Conservation (phyloP, 2,329 filamentous ascomycete species). For the Dothistroma pini region DNA sequence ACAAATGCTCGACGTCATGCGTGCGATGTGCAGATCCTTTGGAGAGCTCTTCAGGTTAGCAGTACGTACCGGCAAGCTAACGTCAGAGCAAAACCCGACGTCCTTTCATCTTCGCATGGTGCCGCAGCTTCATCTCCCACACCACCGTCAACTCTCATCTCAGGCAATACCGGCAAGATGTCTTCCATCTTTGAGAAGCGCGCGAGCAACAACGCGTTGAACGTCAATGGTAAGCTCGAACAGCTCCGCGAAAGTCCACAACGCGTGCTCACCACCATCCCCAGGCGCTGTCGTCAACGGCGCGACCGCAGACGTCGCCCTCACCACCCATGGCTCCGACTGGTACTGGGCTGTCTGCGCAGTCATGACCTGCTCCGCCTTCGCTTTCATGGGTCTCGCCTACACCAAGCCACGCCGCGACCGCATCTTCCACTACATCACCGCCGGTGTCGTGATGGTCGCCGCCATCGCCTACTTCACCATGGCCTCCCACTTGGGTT, state of each 20-base stretch:
- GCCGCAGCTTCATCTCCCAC: background rate
- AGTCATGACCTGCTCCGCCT: slow-evolving; percentile 54
- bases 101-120: background rate
- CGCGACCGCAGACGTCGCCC: slow-evolving; percentile 50
- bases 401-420: slow-evolving; percentile 53
- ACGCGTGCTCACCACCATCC: background rate
- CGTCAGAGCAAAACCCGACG: background rate
- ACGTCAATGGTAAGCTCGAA: background rate
- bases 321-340: slow-evolving; percentile 58
- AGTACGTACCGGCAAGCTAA: background rate
- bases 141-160: background rate
- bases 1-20: background rate
- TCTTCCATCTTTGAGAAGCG: background rate
- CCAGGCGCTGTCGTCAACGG: slow-evolving; percentile 46
- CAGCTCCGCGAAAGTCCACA: background rate
- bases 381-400: slow-evolving; percentile 52
- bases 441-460: slow-evolving; percentile 55
- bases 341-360: slow-evolving; percentile 62
- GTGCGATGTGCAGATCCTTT: background rate
- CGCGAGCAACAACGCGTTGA: background rate
- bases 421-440: slow-evolving; percentile 63
- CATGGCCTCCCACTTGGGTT: slow-evolving; percentile 65
- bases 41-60: background rate
- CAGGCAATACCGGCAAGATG: background rate
- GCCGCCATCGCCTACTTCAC: slow-evolving; percentile 62